Base-by-base conservation (phyloP, 768 basidiomycete genomes). In the Hysterangium stoloniferum region DNA sequence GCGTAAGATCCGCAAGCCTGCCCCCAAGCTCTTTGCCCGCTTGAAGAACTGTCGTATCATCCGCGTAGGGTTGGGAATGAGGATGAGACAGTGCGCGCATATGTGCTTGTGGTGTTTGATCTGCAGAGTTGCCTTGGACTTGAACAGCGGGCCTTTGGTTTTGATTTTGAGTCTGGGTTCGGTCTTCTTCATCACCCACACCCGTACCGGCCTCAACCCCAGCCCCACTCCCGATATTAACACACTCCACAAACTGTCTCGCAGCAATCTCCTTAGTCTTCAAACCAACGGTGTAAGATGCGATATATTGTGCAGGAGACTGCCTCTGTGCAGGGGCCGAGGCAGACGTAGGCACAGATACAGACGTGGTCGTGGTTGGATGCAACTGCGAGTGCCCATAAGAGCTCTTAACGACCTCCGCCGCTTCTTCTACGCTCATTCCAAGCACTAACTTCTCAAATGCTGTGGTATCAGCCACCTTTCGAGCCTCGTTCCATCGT, bases 11-110 rank as follows among this genome's bases (percentile, higher is more conserved):
- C 3, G 71, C 73, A 0, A 78, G 72, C 9, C 62, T 59, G 1
- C 84, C 85, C 2, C 84, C 83, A 5, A 89, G 73, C 48, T 79
- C 77, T 40, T 71, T 71, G 19, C 82, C 81, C 22, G 78, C 77
- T 6, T 76, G 75, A 33, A 86, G 62, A 0, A 80, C 79, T 28
- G 64, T 66, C 46, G 65, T 62, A 62, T 74, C 70, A 55, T 73
- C 73, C 33, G 66, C 63, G 13, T 69, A 65, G 25, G 70, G 66
- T 55, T 53, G 59, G 54, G 31, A 61, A 54, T 56, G 58, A 52
- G 60, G 57, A n/a, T n/a, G n/a, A n/a, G n/a, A n/a, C n/a, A n/a
- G n/a, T n/a, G n/a, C n/a, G n/a, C n/a, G n/a, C n/a, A n/a, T n/a
- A n/a, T n/a, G n/a, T n/a, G n/a, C n/a, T n/a, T n/a, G n/a, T n/a